Evolutionary conservation across 192 early-diverging fungal species (phyloP).

Genomic region (Coemansia sp.): DNA sequence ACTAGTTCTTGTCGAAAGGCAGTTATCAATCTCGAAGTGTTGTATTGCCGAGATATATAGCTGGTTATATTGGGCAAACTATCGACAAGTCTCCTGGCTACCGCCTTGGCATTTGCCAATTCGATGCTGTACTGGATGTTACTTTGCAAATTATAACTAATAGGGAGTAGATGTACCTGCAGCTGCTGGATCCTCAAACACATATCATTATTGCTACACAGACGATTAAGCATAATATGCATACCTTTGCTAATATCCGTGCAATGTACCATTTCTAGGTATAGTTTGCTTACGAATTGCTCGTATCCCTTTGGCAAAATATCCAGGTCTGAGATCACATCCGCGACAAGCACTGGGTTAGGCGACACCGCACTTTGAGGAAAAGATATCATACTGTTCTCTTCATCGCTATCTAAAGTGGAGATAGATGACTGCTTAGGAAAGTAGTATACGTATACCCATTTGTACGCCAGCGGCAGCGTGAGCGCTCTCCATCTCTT

Average conservation of each 20-base stretch:
- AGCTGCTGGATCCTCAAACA: not conserved
- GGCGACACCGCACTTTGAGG: not conserved
- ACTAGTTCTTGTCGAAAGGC: slow-evolving; percentile 1
- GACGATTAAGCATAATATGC: not conserved
- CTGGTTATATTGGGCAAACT: not conserved
- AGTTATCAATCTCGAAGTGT: not conserved
- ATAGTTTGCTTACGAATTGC: not conserved
- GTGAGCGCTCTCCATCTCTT: not conserved
- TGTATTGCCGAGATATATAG: not conserved
- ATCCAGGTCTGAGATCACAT: slow-evolving; percentile 2
- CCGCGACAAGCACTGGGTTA: not conserved
- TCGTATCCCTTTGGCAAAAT: slow-evolving; percentile 3
- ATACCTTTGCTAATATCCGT: not conserved
- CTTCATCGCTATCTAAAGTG: not conserved
- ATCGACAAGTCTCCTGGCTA: not conserved
- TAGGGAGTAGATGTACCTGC: not conserved
- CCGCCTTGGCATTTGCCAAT: not conserved
- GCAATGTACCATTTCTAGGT: not conserved
- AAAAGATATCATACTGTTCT: not conserved
- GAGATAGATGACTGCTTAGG: not conserved
- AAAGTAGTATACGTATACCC: not conserved
- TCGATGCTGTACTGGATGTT: not conserved
- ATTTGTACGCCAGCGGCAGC: slow-evolving; percentile 1
- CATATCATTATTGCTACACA: not conserved
- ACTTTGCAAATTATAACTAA: not conserved